phyloP scores from a whole-genome alignment of 176 grass and related monocot species.

The Thinopyrum elongatum region DNA sequence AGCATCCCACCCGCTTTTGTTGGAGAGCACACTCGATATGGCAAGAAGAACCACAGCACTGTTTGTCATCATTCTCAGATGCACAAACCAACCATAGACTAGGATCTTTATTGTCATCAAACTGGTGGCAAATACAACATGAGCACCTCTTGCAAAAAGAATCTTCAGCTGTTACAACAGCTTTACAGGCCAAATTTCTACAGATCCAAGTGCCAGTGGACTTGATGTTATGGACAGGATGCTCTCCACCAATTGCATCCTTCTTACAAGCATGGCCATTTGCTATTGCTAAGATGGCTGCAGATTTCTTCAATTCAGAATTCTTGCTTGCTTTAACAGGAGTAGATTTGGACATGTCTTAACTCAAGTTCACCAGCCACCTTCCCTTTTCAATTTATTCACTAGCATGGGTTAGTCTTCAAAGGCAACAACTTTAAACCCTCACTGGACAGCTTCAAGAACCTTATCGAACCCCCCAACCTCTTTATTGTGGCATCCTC shows the following conservation, averaged over 20 bases:
- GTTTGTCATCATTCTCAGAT: slow-evolving; percentile 74
- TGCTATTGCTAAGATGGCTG: slow-evolving; percentile 32
- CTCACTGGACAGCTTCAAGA: slow-evolving; percentile 8
- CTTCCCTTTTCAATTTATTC: slow-evolving; percentile 37
- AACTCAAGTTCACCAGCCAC: slow-evolving; percentile 36
- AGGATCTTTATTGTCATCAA: slow-evolving; percentile 99
- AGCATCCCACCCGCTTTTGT: slow-evolving; percentile 68
- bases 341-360: slow-evolving; percentile 54
- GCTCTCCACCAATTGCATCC: slow-evolving; percentile 32
- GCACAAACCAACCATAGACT: slow-evolving; percentile 94
- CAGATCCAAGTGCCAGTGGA: slow-evolving; percentile 70
- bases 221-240: slow-evolving; percentile 35
- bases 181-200: slow-evolving; percentile 98
- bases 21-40: slow-evolving; percentile 89
- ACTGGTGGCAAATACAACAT: slow-evolving; percentile 92
- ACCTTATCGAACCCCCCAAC: background rate
- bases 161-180: slow-evolving; percentile 67
- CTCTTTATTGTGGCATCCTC: slow-evolving; percentile 5
- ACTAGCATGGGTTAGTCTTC: slow-evolving; percentile 43
- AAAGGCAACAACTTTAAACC: slow-evolving; percentile 28
- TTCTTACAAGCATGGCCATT: slow-evolving; percentile 44
- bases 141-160: slow-evolving; percentile 98
- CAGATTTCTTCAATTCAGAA: slow-evolving; percentile 62
- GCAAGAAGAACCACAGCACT: slow-evolving; percentile 94
- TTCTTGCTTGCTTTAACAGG: slow-evolving; percentile 66